These are phyloP conservation scores for Euphorbia corollata DNA, from an alignment of 441 rosid species.

Conservation along the genomic window DNA sequence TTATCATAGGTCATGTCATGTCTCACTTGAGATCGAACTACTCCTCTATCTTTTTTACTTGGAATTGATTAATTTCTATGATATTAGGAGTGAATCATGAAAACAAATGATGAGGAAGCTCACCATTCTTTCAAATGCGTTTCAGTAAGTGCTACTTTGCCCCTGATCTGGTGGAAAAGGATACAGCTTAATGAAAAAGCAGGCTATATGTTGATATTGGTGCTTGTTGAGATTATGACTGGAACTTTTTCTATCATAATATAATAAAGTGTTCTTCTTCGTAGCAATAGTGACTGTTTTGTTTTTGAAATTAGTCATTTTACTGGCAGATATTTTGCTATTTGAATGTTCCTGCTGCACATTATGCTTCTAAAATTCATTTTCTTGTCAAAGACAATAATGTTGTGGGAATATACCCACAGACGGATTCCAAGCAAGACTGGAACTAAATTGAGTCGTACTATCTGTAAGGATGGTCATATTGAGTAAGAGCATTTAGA, in stretches of 20 bases:
- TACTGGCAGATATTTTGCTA: background rate
- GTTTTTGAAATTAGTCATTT: background rate
- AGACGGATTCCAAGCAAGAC: too few species aligned
- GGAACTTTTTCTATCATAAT: background rate
- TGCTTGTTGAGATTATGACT: slow-evolving; percentile 3
- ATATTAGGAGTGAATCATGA: slow-evolving; percentile 81
- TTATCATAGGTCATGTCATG: background rate
- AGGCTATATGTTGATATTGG: slow-evolving; percentile 31
- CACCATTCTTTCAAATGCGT: slow-evolving; percentile 89
- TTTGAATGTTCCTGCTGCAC: too few species aligned
- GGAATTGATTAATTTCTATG: slow-evolving; percentile 14
- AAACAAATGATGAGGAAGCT: slow-evolving; percentile 85
- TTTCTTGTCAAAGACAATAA: too few species aligned
- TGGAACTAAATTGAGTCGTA: too few species aligned
- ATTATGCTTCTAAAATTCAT: too few species aligned
- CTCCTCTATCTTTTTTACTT: background rate
- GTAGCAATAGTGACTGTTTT: background rate
- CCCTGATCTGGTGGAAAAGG: slow-evolving; percentile 87
- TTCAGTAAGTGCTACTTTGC: slow-evolving; percentile 80
- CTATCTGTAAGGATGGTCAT: too few species aligned
- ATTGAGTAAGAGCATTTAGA: too few species aligned
- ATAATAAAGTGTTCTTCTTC: background rate
- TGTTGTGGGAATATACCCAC: too few species aligned
- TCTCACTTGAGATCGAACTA: background rate
- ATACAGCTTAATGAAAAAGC: slow-evolving; percentile 76